Base-by-base conservation (phyloP, 1,284 basidiomycete species). In the Afroboletus lepidellus region DNA sequence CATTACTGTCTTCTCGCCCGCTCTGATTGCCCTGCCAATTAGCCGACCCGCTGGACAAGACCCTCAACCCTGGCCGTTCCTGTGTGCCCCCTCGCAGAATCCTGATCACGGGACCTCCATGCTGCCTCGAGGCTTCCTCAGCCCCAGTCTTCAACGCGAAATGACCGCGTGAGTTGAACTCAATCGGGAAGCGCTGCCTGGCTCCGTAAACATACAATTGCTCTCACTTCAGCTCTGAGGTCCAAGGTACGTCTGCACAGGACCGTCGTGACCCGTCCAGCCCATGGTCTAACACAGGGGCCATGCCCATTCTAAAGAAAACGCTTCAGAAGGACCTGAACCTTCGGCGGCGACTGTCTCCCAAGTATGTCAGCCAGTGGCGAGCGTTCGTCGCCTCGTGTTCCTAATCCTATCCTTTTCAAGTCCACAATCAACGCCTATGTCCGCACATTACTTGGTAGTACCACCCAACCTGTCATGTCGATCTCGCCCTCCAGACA, bases 121-220 rank as follows among this genome's bases (percentile, higher is more conserved):
- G 3, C 46, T 48, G 64, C 65, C 63, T 66, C 63, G 65, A 64
- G 63, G 63, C 65, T 39, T 50, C 51, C 51, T 52, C 47, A 39
- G 48, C 50, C 38, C 41, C 51, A 57, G 30, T 47, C 53, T 53
- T 43, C 27, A 37, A 51, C 60, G 60, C 63, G 63, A 66, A 53
- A 64, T 64, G 63, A 64, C 62, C 63, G 62, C 39, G 39, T 24
- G 39, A 41, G 39, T 25, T 18, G 8, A 41, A 1, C 39, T 41
- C 24, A 5, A 25, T 41, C 18, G 15, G 39, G 39, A 25, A 41
- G 24, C 16, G 8, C 24, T 25, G 13, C 38, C 38, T 25, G 16
- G 24, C 16, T 41, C 39, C 20, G 36, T 38, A 38, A 23, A 15
- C 36, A 23, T 1, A 23, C 36, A 23, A n/a, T 38, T 38, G 24